Percentiles rank a stretch among this genome's conserved stretches.
phyloP scores from a whole-genome alignment of 2,329 filamentous ascomycete genomes.

The Passalora sequoiae region DNA sequence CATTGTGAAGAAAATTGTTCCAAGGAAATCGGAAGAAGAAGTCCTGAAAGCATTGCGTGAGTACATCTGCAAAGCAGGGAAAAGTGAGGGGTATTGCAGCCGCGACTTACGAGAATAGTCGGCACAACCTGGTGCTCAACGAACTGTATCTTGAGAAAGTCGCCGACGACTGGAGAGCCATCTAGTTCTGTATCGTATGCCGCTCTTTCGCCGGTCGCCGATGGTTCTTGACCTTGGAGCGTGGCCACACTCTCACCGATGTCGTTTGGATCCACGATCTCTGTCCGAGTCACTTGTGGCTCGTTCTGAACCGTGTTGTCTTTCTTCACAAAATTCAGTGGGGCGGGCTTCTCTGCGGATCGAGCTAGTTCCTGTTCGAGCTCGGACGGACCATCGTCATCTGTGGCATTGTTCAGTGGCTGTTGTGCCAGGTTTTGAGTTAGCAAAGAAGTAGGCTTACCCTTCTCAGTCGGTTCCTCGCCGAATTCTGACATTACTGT shows the following conservation, averaged over 20 bases:
- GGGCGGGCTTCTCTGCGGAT: slow-evolving; percentile 63
- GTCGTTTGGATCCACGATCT: slow-evolving; percentile 18
- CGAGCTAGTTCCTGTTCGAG: slow-evolving; percentile 37
- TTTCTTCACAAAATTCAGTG: slow-evolving; percentile 53
- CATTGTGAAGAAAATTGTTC: slow-evolving; percentile 99
- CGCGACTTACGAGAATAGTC: slow-evolving; percentile 73
- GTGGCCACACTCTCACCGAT: slow-evolving; percentile 32
- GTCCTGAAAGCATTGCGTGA: slow-evolving; percentile 51
- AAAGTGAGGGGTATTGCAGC: neutral
- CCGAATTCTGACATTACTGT: slow-evolving; percentile 45
- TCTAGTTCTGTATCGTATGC: slow-evolving; percentile 55
- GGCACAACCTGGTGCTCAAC: slow-evolving; percentile 91
- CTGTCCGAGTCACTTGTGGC: slow-evolving; percentile 6
- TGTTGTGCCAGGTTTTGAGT: slow-evolving; percentile 37
- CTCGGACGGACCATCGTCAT: slow-evolving; percentile 29
- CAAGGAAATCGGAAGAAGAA: slow-evolving; percentile 99
- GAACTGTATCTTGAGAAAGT: slow-evolving; percentile 93
- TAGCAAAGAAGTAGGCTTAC: slow-evolving; percentile 37
- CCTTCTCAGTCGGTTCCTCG: slow-evolving; percentile 27
- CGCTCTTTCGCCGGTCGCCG: slow-evolving; percentile 23
- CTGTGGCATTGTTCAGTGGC: slow-evolving; percentile 30
- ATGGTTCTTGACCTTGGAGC: slow-evolving; percentile 25
- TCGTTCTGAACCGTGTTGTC: slow-evolving; percentile 14
- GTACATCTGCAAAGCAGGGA: slow-evolving; percentile 2
- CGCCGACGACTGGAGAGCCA: slow-evolving; percentile 78